phyloP scores from a whole-genome alignment of 2,329 filamentous ascomycete genomes.

The Aspergillus sp. region DNA sequence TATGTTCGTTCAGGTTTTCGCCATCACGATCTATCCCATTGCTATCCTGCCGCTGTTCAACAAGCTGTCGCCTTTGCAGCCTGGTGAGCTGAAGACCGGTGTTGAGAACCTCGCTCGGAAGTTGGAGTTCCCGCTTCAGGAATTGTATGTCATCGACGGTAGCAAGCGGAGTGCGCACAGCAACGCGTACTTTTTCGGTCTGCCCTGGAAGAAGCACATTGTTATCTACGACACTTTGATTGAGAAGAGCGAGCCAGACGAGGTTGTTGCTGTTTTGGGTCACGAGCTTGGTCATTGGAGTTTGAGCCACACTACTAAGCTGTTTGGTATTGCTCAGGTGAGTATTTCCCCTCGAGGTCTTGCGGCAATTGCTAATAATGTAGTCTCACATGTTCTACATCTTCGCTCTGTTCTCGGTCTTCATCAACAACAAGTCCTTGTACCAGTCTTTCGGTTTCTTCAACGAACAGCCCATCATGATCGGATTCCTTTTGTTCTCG shows the following conservation, averaged over 20 bases:
- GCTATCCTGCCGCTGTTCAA: slow-evolving; percentile 95
- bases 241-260: slow-evolving; percentile 84
- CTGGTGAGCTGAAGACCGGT: slow-evolving; percentile 77
- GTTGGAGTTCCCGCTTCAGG: slow-evolving; percentile 84
- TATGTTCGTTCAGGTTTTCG: slow-evolving; percentile 81
- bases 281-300: slow-evolving; percentile 98
- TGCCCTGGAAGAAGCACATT: slow-evolving; percentile 99
- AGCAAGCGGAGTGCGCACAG: slow-evolving; percentile 82
- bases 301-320: slow-evolving; percentile 84
- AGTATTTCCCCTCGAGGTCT: slow-evolving; percentile 12
- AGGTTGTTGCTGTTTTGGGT: slow-evolving; percentile 89
- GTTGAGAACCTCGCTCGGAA: slow-evolving; percentile 77
- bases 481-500: slow-evolving; percentile 95
- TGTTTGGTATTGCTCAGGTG: slow-evolving; percentile 81
- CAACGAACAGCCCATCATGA: slow-evolving; percentile 78
- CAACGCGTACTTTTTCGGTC: slow-evolving; percentile 92
- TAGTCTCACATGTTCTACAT: slow-evolving; percentile 93
- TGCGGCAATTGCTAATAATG: slow-evolving; percentile 2
- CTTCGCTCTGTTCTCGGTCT: slow-evolving; percentile 92
- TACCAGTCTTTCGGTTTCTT: slow-evolving; percentile 89
- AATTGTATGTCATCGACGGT: slow-evolving; percentile 91
- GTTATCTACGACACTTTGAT: slow-evolving; percentile 98
- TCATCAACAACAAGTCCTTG: slow-evolving; percentile 89
- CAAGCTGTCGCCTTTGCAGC: slow-evolving; percentile 86
- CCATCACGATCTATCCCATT: slow-evolving; percentile 93